phyloP scores from a whole-genome alignment of 495 filamentous ascomycete species.

The Chaetomidium leptoderma region DNA sequence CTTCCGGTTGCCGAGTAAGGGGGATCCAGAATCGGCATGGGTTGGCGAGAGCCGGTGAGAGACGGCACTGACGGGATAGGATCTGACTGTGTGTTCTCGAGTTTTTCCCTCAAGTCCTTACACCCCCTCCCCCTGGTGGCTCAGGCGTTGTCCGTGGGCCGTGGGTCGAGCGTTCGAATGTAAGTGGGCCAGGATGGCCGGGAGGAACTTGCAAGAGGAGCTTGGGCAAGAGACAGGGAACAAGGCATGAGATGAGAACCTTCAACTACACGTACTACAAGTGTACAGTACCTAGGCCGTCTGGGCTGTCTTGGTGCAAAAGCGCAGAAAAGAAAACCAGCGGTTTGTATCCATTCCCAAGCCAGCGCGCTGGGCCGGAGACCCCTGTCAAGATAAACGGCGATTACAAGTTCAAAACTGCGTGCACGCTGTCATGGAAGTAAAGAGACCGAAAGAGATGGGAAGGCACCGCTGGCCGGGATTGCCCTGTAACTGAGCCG shows the following conservation, averaged over 20 bases:
- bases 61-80: too few species aligned
- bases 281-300: conserved; percentile 18
- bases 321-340: not conserved
- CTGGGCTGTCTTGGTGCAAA: not conserved
- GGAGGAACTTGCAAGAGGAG: not conserved
- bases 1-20: conserved; percentile 28
- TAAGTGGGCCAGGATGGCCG: conserved; percentile 19
- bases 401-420: not conserved
- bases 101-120: not conserved
- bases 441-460: conserved; percentile 18
- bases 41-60: conserved; percentile 12
- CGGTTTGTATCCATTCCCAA: conserved; percentile 6
- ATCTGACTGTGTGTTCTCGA: not conserved
- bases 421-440: too few species aligned
- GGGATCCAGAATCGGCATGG: conserved; percentile 23
- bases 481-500: conserved; percentile 27
- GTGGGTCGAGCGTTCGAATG: conserved; percentile 14
- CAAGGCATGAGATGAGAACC: not conserved
- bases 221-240: conserved; percentile 6
- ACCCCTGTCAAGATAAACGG: conserved; percentile 1
- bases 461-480: conserved; percentile 18
- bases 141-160: conserved; percentile 1
- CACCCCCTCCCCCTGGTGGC: conserved; percentile 15
- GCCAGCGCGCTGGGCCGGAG: not conserved
- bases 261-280: not conserved